A percentile compares a stretch with the other conserved stretches of the same genome.
Evolutionary conservation across 805 yeast species (phyloP).

Genomic region (Spathaspora boniae): DNA sequence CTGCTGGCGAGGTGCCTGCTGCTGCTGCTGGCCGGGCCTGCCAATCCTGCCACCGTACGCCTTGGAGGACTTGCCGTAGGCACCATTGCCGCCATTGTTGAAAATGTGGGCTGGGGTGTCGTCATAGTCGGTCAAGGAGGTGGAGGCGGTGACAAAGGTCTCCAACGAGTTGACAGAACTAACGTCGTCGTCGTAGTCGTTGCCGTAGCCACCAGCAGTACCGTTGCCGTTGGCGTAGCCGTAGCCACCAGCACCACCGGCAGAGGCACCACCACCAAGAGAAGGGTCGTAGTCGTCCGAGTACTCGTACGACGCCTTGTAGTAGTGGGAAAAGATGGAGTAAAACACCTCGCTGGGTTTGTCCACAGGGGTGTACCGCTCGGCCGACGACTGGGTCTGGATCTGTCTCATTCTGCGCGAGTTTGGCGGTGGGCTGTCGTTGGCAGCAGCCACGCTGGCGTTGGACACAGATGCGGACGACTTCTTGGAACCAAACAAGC

Average conservation of each 20-base stretch:
- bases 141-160: slow-evolving; percentile 30
- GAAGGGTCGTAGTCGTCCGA: slow-evolving; percentile 19
- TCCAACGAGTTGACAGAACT: slow-evolving; percentile 26
- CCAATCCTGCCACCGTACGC: slow-evolving; percentile 10
- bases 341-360: slow-evolving; percentile 19
- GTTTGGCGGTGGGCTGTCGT: slow-evolving; percentile 11
- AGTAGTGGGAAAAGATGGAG: slow-evolving; percentile 19
- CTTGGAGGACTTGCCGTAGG: background rate
- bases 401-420: slow-evolving; percentile 26
- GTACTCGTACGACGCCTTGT: slow-evolving; percentile 14
- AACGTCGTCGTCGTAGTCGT: slow-evolving; percentile 13
- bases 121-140: slow-evolving; percentile 21
- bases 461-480: slow-evolving; percentile 5
- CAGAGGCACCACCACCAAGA: slow-evolving; percentile 15
- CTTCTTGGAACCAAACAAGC: slow-evolving; percentile 21
- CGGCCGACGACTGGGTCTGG: slow-evolving; percentile 23
- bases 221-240: slow-evolving; percentile 1
- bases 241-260: background rate
- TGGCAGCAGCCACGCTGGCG: slow-evolving; percentile 6
- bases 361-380: slow-evolving; percentile 20
- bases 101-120: slow-evolving; percentile 11
- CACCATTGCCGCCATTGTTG: slow-evolving; percentile 1
- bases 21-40: slow-evolving; percentile 3
- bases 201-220: too few relatives aligned
- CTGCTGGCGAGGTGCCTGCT: slow-evolving; percentile 2